phyloP scores from a whole-genome alignment of 257 asterid species.

The Capsicum baccatum region DNA sequence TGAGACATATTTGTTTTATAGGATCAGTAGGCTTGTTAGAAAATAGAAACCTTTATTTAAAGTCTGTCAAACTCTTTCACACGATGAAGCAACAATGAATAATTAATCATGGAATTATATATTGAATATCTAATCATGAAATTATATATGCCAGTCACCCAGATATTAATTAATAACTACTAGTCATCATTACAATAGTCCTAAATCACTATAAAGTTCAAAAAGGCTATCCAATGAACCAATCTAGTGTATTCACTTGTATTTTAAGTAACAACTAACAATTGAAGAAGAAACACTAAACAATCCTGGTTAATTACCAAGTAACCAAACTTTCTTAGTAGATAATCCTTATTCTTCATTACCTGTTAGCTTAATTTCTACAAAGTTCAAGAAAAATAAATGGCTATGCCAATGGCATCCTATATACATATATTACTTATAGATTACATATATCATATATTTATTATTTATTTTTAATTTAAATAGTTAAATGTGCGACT shows the following conservation, averaged over 20 bases:
- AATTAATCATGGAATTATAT: neutral
- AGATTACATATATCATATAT: too few species aligned
- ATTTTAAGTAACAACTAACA: neutral
- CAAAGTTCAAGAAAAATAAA: too few species aligned
- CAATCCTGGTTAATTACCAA: slow-evolving; percentile 26
- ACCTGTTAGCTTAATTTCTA: too few species aligned
- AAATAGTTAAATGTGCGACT: too few species aligned
- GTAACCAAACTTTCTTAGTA: neutral
- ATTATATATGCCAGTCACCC: neutral
- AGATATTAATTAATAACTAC: neutral
- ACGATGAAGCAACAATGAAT: neutral
- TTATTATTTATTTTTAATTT: too few species aligned
- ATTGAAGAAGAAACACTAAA: neutral
- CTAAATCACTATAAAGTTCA: neutral
- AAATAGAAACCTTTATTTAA: neutral
- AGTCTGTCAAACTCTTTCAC: neutral
- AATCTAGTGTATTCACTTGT: neutral
- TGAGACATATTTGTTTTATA: neutral
- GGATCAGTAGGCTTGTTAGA: neutral
- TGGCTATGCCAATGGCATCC: too few species aligned
- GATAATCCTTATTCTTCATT: too few species aligned
- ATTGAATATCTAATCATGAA: neutral
- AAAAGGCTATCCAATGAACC: neutral
- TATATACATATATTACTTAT: too few species aligned
- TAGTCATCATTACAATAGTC: neutral